Evolutionary conservation across 2,329 filamentous ascomycete genomes (phyloP).

Genomic region (Tolypocladium ovalisporum): DNA sequence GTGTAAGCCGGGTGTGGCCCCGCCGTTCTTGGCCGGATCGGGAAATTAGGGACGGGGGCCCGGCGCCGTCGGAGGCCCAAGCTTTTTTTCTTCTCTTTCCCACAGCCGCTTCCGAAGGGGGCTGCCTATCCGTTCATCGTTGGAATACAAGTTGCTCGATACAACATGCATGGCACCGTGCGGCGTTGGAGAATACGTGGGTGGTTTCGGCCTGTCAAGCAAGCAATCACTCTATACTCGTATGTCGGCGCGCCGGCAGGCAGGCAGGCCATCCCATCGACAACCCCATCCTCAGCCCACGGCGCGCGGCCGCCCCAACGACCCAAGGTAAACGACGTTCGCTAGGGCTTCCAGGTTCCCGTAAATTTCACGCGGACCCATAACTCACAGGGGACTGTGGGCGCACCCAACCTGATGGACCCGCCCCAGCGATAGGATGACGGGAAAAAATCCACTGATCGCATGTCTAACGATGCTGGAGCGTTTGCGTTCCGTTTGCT

Average conservation of each 20-base stretch:
- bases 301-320: not conserved
- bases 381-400: not conserved
- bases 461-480: not conserved
- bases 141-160: not conserved
- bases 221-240: not conserved
- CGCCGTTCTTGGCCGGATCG: not conserved
- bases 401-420: not conserved
- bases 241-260: not conserved
- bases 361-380: not conserved
- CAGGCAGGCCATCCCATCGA: not conserved
- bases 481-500: not conserved
- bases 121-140: too few species aligned
- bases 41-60: not conserved
- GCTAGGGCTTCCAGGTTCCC: not conserved
- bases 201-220: too few species aligned
- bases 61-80: not conserved
- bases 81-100: not conserved
- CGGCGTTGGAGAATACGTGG: too few species aligned
- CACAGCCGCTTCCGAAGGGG: not conserved
- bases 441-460: not conserved
- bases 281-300: not conserved
- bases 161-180: not conserved
- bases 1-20: not conserved
- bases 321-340: not conserved
- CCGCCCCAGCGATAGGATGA: not conserved